Percentiles rank a stretch among this genome's conserved stretches.
Evolutionary conservation across 192 early-diverging fungal species (phyloP).

Genomic region (Podila clonocystis): DNA sequence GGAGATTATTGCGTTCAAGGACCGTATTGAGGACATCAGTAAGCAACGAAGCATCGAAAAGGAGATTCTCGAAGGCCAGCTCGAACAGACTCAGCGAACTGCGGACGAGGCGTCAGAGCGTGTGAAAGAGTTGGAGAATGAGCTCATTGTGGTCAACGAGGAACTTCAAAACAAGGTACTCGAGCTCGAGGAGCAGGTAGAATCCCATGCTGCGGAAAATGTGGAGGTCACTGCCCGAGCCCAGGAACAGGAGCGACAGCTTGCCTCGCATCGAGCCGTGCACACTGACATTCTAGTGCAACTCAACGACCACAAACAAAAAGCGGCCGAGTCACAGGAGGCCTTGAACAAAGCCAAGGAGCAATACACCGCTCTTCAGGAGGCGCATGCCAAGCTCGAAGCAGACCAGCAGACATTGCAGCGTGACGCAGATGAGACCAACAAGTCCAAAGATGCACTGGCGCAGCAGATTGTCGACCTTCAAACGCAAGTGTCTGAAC

Average conservation of each 20-base stretch:
- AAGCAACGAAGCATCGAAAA: constrained; percentile 26
- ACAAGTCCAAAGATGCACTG: constrained; percentile 26
- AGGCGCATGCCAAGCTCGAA: constrained; percentile 8
- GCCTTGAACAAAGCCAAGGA: constrained; percentile 9
- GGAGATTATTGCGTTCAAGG: constrained; percentile 34
- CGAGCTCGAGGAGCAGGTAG: constrained; percentile 24
- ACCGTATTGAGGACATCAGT: constrained; percentile 31
- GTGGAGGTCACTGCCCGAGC: constrained; percentile 22
- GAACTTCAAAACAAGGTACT: constrained; percentile 40
- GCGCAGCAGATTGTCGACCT: constrained; percentile 26
- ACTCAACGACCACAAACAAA: constrained; percentile 30
- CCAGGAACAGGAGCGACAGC: constrained; percentile 35
- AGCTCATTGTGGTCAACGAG: constrained; percentile 30
- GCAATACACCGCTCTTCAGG: constrained; percentile 5
- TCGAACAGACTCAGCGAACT: constrained; percentile 20
- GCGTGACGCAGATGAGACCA: constrained; percentile 1
- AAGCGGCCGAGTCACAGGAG: neutral
- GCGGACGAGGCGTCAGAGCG: constrained; percentile 28
- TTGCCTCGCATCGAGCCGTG: constrained; percentile 38
- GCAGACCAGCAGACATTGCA: constrained; percentile 11
- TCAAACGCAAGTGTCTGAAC: constrained; percentile 33
- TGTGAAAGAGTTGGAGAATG: constrained; percentile 28
- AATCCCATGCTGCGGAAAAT: constrained; percentile 29
- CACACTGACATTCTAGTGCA: constrained; percentile 32
- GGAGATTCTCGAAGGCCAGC: constrained; percentile 26